These are phyloP conservation scores for Globisporangium yorkense DNA, from an alignment of 352 stramenopile species.

Conservation along the genomic window DNA sequence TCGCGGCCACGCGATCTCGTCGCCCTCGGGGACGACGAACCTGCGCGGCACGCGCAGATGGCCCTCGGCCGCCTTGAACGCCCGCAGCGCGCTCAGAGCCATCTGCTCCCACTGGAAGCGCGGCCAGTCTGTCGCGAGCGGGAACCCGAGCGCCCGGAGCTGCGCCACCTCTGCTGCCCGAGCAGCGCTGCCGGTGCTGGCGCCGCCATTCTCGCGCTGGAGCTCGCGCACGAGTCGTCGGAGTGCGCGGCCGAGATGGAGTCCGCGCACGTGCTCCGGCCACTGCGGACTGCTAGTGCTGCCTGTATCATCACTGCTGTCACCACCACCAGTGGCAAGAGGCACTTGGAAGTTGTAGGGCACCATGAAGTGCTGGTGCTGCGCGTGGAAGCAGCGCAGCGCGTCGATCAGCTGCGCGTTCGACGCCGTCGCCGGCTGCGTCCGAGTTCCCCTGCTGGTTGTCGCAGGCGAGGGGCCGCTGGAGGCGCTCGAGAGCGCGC, in stretches of 20 bases:
- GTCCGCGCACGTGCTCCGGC: conserved; percentile 28
- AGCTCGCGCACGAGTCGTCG: conserved; percentile 17
- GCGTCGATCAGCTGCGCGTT: conserved; percentile 14
- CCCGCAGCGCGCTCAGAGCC: conserved; percentile 1
- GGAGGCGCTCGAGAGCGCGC: too few species aligned
- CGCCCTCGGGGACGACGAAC: conserved; percentile 14
- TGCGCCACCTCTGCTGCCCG: conserved; percentile 1
- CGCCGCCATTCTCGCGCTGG: neutral
- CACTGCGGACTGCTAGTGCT: conserved; percentile 10
- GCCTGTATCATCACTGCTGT: too few species aligned
- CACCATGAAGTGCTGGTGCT: conserved; percentile 39
- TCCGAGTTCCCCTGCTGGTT: neutral
- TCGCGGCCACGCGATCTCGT: neutral
- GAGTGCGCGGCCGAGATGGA: conserved; percentile 33
- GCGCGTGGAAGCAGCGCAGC: conserved; percentile 27
- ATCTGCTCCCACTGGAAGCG: conserved; percentile 23
- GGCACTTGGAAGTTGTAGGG: conserved; percentile 34
- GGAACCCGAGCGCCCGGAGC: conserved; percentile 30
- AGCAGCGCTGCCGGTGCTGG: neutral
- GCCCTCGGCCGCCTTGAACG: conserved; percentile 3
- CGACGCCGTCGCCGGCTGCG: neutral
- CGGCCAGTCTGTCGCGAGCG: conserved; percentile 28
- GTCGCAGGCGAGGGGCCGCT: too few species aligned
- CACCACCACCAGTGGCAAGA: neutral
- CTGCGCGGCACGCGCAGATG: conserved; percentile 6